Percentiles rank a stretch among this genome's conserved stretches.
Evolutionary conservation across 2,329 filamentous ascomycete species (phyloP).

Genomic region (Gremmenia infestans): DNA sequence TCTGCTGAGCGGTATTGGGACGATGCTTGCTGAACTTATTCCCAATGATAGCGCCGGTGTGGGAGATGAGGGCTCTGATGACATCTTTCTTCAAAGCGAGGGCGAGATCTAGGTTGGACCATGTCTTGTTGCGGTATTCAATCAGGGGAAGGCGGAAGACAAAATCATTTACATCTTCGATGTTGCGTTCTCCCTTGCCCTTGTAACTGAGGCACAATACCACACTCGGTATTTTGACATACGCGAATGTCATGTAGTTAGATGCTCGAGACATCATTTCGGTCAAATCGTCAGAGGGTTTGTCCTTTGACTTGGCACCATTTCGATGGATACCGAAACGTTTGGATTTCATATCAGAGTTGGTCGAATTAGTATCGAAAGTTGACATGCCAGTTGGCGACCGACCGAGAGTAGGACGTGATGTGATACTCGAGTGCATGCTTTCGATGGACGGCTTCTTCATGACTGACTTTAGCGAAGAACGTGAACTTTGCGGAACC

Average conservation of each 20-base stretch:
- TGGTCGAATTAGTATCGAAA: constrained; percentile 22
- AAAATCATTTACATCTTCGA: constrained; percentile 96
- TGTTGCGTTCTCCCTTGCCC: constrained; percentile 88
- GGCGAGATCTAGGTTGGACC: constrained; percentile 94
- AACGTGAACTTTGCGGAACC: constrained; percentile 17
- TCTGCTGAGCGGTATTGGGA: constrained; percentile 73
- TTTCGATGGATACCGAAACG: constrained; percentile 50
- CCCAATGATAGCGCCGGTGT: constrained; percentile 91
- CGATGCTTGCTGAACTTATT: constrained; percentile 94
- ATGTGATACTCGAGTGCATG: constrained; percentile 21
- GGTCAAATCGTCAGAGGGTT: constrained; percentile 79
- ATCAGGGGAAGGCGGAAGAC: constrained; percentile 93
- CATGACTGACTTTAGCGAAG: constrained; percentile 18
- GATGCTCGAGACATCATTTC: constrained; percentile 95
- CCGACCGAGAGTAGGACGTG: constrained; percentile 24
- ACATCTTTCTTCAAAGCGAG: constrained; percentile 91
- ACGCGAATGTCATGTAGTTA: constrained; percentile 95
- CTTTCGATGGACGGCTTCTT: constrained; percentile 32
- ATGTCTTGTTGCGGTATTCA: constrained; percentile 97
- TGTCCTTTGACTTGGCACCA: constrained; percentile 51
- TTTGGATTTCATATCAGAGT: constrained; percentile 33
- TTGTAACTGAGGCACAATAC: constrained; percentile 96
- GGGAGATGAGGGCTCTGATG: constrained; percentile 87
- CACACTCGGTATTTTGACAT: constrained; percentile 91
- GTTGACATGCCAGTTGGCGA: constrained; percentile 21